Percentiles rank a stretch among this genome's conserved stretches.
Conservation (phyloP, 2,329 filamentous ascomycete genomes). For the Cordyceps militaris region DNA sequence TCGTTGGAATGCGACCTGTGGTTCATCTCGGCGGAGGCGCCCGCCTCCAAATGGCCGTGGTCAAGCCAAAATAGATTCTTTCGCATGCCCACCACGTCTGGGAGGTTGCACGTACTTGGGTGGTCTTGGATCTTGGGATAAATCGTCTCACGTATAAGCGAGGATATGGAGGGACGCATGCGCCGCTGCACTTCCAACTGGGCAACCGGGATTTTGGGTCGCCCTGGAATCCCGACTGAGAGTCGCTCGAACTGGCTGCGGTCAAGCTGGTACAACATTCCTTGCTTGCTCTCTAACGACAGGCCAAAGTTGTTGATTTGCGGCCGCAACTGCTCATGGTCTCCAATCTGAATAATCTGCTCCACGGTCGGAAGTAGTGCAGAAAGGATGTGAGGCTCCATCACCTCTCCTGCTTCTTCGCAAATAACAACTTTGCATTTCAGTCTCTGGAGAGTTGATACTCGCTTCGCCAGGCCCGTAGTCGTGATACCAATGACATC, state of each 20-base stretch:
- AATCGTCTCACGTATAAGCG: conserved; percentile 48
- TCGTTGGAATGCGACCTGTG: conserved; percentile 45
- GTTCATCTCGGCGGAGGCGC: conserved; percentile 23
- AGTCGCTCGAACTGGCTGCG: conserved; percentile 38
- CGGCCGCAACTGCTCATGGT: conserved; percentile 54
- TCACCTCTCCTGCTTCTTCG: conserved; percentile 59
- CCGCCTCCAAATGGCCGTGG: conserved; percentile 43
- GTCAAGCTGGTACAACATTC: conserved; percentile 14
- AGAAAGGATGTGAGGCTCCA: conserved; percentile 53
- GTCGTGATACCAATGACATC: conserved; percentile 52
- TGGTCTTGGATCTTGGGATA: conserved; percentile 52
- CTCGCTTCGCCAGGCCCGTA: conserved; percentile 44
- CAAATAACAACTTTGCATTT: conserved; percentile 49
- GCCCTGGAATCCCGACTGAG: conserved; percentile 20
- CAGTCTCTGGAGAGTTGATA: conserved; percentile 39
- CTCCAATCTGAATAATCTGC: conserved; percentile 56
- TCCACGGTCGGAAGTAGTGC: conserved; percentile 48
- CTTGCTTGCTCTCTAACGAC: conserved; percentile 16
- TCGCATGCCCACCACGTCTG: conserved; percentile 46
- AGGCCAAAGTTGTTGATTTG: conserved; percentile 48
- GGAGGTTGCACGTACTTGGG: conserved; percentile 29
- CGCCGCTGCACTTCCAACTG: conserved; percentile 52
- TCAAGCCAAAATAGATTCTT: conserved; percentile 54
- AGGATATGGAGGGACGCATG: conserved; percentile 58
- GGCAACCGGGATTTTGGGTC: conserved; percentile 23